Percentiles rank a stretch among this genome's conserved stretches.
Evolutionary conservation across 2,329 filamentous ascomycete genomes (phyloP).

Genomic region (Daldinia sp.): DNA sequence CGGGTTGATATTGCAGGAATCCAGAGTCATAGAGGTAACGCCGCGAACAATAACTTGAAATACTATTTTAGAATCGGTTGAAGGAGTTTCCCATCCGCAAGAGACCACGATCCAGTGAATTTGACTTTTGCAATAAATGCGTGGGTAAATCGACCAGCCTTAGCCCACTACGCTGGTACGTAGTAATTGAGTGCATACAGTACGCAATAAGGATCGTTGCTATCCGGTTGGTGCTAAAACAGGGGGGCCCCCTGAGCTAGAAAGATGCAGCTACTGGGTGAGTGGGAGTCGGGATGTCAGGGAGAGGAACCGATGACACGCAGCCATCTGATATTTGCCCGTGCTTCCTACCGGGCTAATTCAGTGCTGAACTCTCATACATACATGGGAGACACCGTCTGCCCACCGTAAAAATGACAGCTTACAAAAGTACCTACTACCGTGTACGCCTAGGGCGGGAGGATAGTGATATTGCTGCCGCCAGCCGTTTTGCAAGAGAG

Average conservation of each 20-base stretch:
- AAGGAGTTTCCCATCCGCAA: conserved; percentile 28
- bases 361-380: conserved; percentile 20
- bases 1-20: conserved; percentile 26
- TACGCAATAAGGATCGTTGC: conserved; percentile 46
- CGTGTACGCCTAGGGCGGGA: conserved; percentile 17
- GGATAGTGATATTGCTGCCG: conserved; percentile 20
- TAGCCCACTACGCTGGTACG: conserved; percentile 38
- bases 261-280: conserved; percentile 37
- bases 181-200: conserved; percentile 34
- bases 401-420: conserved; percentile 6
- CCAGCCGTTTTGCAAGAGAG: conserved; percentile 30
- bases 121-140: conserved; percentile 37
- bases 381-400: conserved; percentile 20
- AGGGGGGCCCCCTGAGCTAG: conserved; percentile 40
- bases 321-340: conserved; percentile 41
- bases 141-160: conserved; percentile 40
- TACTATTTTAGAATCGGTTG: conserved; percentile 31
- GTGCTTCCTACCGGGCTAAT: conserved; percentile 33
- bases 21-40: conserved; percentile 8
- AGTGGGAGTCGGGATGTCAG: conserved; percentile 41
- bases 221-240: conserved; percentile 41
- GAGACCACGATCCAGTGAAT: conserved; percentile 25
- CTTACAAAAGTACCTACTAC: conserved; percentile 17
- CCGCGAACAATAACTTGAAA: conserved; percentile 17
- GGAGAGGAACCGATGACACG: conserved; percentile 43